Base-by-base conservation (phyloP, 371 early-diverging fungal genomes). In the Lichtheimia ornata region DNA sequence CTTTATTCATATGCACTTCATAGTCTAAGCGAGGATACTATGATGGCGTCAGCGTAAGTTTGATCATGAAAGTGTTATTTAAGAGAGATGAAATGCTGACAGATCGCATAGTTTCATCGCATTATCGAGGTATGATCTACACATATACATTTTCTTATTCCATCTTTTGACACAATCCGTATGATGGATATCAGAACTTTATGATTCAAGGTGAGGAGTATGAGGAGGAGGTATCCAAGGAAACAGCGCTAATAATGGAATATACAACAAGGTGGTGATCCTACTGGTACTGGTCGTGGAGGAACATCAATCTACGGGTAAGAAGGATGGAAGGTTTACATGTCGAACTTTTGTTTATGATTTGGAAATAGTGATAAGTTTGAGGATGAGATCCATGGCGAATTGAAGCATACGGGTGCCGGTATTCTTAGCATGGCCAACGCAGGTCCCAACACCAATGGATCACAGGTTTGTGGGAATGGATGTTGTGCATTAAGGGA, bases 401-500 rank as follows among this genome's bases (percentile, higher is more conserved):
- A 70, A 22, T 70, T 88, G 42, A 88, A 89, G 63, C 95, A 95
- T 65, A 84, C 89, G n/a, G 88, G 87, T 45, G 87, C 87, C 58
- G 93, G 92, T 27, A 86, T 91, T 61, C 67, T 89, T 13, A 86
- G 86, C 66, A 95, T 95, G 95, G 95, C 95, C 20, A 95, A 95
- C 72, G 61, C 87, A 45, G 95, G 95, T 7, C 86, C 86, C 50
- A 86, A 93, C 63, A 91, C 93, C 5, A 94, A 94, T 66, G 91
- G 93, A 50, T 90, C 94, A 70, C 88, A 88, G 69, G 87, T 83
- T 75, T 66, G 65, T 15, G 7, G n/a, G 15, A 51, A 17, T 5
- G 50, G 42, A 14, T 42, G n/a, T n/a, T 40, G 28, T n/a, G 22
- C 49, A 28, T 15, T 14, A 15, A 22, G 2, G 4, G 28, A 15